Evolutionary conservation across 2,329 filamentous ascomycete genomes (phyloP), one percentile per base, ranked within the genome.

Genomic region (Colletotrichum sp.): DNA sequence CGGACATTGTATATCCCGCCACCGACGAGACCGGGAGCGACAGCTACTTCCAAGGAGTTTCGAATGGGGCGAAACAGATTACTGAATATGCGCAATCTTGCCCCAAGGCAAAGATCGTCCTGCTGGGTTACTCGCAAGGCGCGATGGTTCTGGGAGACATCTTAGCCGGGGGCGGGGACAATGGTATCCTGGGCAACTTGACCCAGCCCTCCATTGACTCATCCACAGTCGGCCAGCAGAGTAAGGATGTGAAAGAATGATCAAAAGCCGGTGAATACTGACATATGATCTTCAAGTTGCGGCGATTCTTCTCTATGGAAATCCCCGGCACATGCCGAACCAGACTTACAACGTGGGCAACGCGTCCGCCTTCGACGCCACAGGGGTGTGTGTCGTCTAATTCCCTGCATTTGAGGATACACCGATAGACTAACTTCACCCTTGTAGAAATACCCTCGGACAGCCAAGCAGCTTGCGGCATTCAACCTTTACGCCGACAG

Each of bases 251-350:
- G 8, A 44, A 2, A 5, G 8, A 3, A 3, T 10, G 5, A 10
- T n/a, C 2, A 10, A n/a, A 9, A 4, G 16, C 2, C 2, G 18
- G 39, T 9, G 2, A 4, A n/a, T 6, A 44, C 5, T 44, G 3
- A 44, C 39, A n/a, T 1, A 44, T n/a, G 5, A 44, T 6, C 2
- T 3, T 44, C 3, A 3, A 44, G 39, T 44, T 48, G 44, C 44
- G n/a, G 44, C 44, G 1, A 48, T 48, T 13, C n/a, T 48, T 22
- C n/a, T 48, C 44, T 48, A 48, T 22, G 44, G 44, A 13, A 48
- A 48, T 5, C 44, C 44, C 1, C 44, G 44, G 1, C 44, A 48
- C n/a, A 22, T 48, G 44, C 44, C 44, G n/a, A 48, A 48, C 44
- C 44, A 48, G 44, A 48, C 44, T 22, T 48, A 48, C n/a, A 48